phyloP scores from a whole-genome alignment of 345 rosid species.

The Anastatica hierochuntica region DNA sequence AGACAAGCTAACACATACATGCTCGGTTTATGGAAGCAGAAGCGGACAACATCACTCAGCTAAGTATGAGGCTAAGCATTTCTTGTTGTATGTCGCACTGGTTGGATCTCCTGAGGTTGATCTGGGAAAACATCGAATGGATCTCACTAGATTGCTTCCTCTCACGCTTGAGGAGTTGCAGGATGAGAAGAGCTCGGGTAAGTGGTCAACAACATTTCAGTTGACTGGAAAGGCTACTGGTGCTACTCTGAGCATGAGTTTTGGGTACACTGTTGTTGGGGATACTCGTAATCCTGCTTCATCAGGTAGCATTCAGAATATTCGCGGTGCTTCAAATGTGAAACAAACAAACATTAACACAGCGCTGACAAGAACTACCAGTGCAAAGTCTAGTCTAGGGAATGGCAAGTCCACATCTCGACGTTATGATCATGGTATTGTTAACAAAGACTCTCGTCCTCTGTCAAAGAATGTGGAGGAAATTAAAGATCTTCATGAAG shows the following conservation, averaged over 20 bases:
- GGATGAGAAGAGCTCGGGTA: conserved; percentile 82
- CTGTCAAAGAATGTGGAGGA: conserved; percentile 36
- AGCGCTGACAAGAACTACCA: conserved; percentile 25
- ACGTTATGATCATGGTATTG: conserved; percentile 36
- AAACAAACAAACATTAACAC: conserved; percentile 29
- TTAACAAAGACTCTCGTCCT: conserved; percentile 22
- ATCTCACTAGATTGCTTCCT: conserved; percentile 84
- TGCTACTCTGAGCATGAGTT: conserved; percentile 68
- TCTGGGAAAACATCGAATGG: conserved; percentile 93
- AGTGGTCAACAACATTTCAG: conserved; percentile 88
- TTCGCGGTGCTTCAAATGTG: conserved; percentile 23
- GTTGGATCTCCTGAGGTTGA: conserved; percentile 60
- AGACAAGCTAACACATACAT: conserved; percentile 61
- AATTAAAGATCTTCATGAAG: conserved; percentile 74
- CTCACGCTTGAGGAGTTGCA: conserved; percentile 85
- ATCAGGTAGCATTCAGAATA: conserved; percentile 31
- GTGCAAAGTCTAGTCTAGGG: conserved; percentile 26
- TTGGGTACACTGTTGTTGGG: conserved; percentile 62
- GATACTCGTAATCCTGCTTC: conserved; percentile 36
- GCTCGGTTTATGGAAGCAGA: conserved; percentile 70
- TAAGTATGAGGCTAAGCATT: conserved; percentile 91
- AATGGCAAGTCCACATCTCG: conserved; percentile 29
- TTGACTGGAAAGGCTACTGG: conserved; percentile 73
- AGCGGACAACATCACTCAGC: conserved; percentile 85
- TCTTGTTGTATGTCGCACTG: conserved; percentile 60